phyloP scores from a whole-genome alignment of 495 filamentous ascomycete genomes.

The Neurospora sp. region DNA sequence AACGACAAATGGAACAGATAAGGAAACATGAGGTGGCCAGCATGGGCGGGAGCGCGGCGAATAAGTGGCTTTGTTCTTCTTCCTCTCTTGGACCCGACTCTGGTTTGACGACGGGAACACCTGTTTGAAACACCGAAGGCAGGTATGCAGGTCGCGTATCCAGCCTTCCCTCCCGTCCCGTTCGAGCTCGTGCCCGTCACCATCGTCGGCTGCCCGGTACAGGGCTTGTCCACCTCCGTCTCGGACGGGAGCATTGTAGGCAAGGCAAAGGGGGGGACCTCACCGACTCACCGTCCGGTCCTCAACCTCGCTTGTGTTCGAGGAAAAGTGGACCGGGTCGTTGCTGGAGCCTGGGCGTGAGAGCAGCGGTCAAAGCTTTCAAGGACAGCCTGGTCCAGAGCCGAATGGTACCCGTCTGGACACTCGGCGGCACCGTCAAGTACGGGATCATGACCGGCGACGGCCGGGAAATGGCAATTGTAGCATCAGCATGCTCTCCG shows the following conservation, averaged over 20 bases:
- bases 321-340: not conserved
- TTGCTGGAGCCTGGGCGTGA: not conserved
- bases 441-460: not conserved
- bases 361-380: not conserved
- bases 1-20: not conserved
- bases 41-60: not conserved
- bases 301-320: constrained; percentile 5
- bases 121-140: not conserved
- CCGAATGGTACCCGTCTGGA: not conserved
- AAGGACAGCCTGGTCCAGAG: not conserved
- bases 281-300: not conserved
- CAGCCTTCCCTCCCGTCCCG: not conserved
- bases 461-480: not conserved
- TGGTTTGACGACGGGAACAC: not conserved
- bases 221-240: not conserved
- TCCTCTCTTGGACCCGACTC: not conserved
- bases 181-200: not conserved
- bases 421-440: not conserved
- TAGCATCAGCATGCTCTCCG: not conserved
- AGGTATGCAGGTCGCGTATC: not conserved
- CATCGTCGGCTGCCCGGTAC: not conserved
- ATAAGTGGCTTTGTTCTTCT: not conserved
- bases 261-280: not conserved
- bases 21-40: not conserved
- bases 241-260: not conserved